Percentiles rank a stretch among this genome's conserved stretches.
Evolutionary conservation across 306 rosid genomes (phyloP).

Genomic region (Rubus idaeus): DNA sequence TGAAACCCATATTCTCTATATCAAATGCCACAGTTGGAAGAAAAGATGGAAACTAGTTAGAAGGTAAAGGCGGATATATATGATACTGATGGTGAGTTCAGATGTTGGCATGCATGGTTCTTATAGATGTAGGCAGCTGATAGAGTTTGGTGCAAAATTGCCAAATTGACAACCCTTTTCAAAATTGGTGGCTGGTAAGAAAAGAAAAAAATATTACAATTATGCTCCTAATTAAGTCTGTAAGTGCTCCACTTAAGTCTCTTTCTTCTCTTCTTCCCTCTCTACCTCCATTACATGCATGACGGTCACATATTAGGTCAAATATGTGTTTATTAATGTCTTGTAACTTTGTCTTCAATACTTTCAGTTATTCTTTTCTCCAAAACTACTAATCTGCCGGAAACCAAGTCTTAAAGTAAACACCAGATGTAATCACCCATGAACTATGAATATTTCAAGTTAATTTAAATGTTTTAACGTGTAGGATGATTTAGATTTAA

Average conservation of each 20-base stretch:
- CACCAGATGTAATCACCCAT: too few species aligned
- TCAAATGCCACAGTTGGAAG: not conserved
- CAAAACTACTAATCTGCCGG: too few species aligned
- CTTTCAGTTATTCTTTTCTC: too few species aligned
- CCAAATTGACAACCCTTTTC: slow-evolving; percentile 27
- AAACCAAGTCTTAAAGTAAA: too few species aligned
- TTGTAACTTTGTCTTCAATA: too few species aligned
- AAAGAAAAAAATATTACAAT: too few species aligned
- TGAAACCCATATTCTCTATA: slow-evolving; percentile 26
- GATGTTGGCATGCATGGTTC: not conserved
- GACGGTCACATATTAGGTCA: not conserved
- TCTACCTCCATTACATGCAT: not conserved
- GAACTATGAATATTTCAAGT: too few species aligned
- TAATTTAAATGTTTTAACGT: too few species aligned
- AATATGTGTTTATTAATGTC: not conserved
- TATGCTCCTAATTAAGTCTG: not conserved
- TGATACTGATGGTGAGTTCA: not conserved
- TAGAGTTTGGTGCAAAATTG: slow-evolving; percentile 26
- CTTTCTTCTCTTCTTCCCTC: too few species aligned
- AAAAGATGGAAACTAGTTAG: not conserved
- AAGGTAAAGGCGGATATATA: not conserved
- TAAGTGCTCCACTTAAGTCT: not conserved
- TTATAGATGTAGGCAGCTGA: slow-evolving; percentile 8
- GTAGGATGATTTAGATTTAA: too few species aligned
- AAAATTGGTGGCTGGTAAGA: slow-evolving; percentile 18